These are phyloP conservation scores for Alopecurus myosuroides DNA, from an alignment of 176 grass and related monocot species.

Conservation along the genomic window DNA sequence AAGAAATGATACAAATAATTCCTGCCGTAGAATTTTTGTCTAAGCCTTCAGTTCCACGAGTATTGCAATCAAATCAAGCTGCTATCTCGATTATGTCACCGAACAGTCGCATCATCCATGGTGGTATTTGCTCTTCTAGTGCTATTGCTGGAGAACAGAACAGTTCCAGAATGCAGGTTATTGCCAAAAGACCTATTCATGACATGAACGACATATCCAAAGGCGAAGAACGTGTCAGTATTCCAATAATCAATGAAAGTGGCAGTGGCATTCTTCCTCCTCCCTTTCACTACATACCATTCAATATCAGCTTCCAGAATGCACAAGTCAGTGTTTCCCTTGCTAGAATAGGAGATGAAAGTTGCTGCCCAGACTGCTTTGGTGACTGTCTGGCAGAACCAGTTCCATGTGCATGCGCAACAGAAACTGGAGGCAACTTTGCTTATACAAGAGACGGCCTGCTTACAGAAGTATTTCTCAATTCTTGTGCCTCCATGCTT, in stretches of 20 bases:
- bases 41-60: constrained; percentile 4
- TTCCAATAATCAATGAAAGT: constrained; percentile 44
- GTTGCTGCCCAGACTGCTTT: constrained; percentile 70
- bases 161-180: constrained; percentile 21
- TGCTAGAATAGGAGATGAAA: constrained; percentile 84
- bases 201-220: constrained; percentile 75
- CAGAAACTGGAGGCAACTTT: constrained; percentile 77
- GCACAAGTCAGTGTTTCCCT: constrained; percentile 65
- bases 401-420: constrained; percentile 68
- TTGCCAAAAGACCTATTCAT: constrained; percentile 38
- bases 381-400: constrained; percentile 55
- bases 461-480: constrained; percentile 53
- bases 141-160: constrained; percentile 20
- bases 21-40: neutral
- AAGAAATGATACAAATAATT: constrained; percentile 28
- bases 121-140: constrained; percentile 5
- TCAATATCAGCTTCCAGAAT: constrained; percentile 59
- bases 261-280: constrained; percentile 56
- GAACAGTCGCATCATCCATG: constrained; percentile 9
- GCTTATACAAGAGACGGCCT: constrained; percentile 67
- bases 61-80: constrained; percentile 17
- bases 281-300: constrained; percentile 66
- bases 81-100: neutral
- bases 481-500: constrained; percentile 43
- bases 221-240: constrained; percentile 65